These are phyloP conservation scores for Cylindrotheca fusiformis DNA, from an alignment of 108 stramenopile genomes.

Conservation along the genomic window DNA sequence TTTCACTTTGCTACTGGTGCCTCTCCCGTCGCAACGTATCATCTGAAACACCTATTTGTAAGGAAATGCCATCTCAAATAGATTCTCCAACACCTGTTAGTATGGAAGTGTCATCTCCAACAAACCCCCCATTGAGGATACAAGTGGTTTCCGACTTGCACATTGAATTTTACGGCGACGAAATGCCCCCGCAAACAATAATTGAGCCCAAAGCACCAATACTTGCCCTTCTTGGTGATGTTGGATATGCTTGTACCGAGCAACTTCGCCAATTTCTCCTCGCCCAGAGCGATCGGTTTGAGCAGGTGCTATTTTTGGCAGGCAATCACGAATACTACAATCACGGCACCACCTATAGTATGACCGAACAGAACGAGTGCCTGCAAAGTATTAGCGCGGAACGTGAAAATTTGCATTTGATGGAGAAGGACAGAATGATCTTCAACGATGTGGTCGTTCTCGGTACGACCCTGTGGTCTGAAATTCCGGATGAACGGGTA, in stretches of 20 bases:
- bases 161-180: conserved; percentile 12
- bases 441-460: background rate
- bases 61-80: too few species aligned
- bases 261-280: conserved; percentile 6
- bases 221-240: conserved; percentile 11
- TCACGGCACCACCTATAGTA: background rate
- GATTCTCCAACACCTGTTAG: too few species aligned
- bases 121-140: conserved; percentile 6
- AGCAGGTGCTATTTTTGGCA: conserved; percentile 10
- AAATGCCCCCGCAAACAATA: background rate
- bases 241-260: conserved; percentile 7
- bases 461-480: background rate
- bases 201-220: conserved; percentile 7
- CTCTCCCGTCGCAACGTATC: too few species aligned
- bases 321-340: conserved; percentile 23
- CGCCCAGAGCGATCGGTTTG: conserved; percentile 13
- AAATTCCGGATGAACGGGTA: background rate
- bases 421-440: background rate
- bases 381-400: background rate
- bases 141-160: conserved; percentile 13
- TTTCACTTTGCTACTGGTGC: too few species aligned
- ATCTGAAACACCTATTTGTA: too few species aligned
- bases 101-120: too few species aligned
- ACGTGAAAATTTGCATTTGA: background rate
- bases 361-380: background rate